A percentile compares a stretch with the other conserved stretches of the same genome.
Evolutionary conservation across 768 basidiomycete species (phyloP).

Genomic region (Galerina marginata): DNA sequence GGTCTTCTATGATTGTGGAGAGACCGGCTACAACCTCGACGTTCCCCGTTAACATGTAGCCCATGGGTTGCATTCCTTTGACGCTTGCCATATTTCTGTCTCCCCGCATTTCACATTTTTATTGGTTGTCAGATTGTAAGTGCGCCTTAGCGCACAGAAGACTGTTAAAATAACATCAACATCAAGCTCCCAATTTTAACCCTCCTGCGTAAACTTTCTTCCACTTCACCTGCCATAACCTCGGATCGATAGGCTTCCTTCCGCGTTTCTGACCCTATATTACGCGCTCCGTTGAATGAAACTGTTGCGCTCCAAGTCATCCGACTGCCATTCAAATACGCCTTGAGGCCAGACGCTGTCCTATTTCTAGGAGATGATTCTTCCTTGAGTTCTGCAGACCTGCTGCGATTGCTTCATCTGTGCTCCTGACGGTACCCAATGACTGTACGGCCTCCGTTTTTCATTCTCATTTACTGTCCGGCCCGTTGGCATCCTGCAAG

Average conservation of each 20-base stretch:
- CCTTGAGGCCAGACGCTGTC: neutral
- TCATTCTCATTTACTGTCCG: neutral
- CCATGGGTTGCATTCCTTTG: too few relatives aligned
- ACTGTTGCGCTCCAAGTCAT: conserved; percentile 7
- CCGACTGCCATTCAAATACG: neutral
- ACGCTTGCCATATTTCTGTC: too few relatives aligned
- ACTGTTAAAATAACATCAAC: too few relatives aligned
- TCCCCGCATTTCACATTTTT: too few relatives aligned
- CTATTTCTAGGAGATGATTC: neutral
- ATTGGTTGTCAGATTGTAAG: too few relatives aligned
- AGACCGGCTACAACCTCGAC: too few relatives aligned
- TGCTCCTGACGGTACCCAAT: neutral
- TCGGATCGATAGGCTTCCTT: conserved; percentile 13
- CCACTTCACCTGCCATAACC: conserved; percentile 4
- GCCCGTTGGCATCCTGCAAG: neutral
- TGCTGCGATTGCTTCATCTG: neutral
- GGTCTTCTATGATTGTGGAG: too few relatives aligned
- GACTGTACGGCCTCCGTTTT: neutral
- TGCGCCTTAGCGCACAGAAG: too few relatives aligned
- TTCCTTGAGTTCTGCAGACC: neutral
- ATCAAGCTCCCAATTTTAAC: too few relatives aligned
- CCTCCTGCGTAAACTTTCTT: too few relatives aligned
- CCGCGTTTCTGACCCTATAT: neutral
- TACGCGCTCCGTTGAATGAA: neutral
- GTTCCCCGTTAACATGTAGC: too few relatives aligned